Conservation (phyloP, 2,329 filamentous ascomycete genomes). For the Botrytis galanthina region DNA sequence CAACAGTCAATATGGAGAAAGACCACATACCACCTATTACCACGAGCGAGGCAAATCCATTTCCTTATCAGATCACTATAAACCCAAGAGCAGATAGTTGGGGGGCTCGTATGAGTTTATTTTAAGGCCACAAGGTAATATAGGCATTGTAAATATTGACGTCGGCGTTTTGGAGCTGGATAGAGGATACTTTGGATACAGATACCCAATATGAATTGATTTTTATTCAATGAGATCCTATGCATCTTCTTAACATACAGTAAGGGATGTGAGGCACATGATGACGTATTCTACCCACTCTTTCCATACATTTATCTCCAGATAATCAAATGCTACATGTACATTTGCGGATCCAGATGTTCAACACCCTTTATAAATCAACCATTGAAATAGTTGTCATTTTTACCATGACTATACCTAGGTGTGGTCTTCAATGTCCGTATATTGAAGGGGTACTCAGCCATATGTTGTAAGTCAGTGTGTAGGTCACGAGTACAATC, state of each 20-base stretch:
- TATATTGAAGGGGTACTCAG: background rate
- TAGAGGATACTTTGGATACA: constrained; percentile 31
- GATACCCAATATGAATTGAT: constrained; percentile 34
- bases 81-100: constrained; percentile 79
- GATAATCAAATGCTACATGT: background rate
- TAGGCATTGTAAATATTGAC: constrained; percentile 21
- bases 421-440: background rate
- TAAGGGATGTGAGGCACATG: background rate
- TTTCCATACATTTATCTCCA: background rate
- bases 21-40: constrained; percentile 97
- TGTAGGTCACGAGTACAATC: background rate
- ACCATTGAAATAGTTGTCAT: background rate
- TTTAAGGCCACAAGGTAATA: constrained; percentile 28
- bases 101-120: constrained; percentile 73
- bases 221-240: constrained; percentile 16
- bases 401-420: background rate
- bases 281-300: background rate
- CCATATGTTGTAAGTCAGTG: background rate
- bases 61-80: constrained; percentile 88
- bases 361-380: background rate
- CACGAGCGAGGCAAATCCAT: constrained; percentile 86
- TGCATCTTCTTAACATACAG: background rate
- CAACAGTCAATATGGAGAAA: constrained; percentile 82
- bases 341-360: background rate
- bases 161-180: constrained; percentile 22